These are phyloP conservation scores for Hericium erinaceus DNA, from an alignment of 768 basidiomycete genomes.

Conservation along the genomic window DNA sequence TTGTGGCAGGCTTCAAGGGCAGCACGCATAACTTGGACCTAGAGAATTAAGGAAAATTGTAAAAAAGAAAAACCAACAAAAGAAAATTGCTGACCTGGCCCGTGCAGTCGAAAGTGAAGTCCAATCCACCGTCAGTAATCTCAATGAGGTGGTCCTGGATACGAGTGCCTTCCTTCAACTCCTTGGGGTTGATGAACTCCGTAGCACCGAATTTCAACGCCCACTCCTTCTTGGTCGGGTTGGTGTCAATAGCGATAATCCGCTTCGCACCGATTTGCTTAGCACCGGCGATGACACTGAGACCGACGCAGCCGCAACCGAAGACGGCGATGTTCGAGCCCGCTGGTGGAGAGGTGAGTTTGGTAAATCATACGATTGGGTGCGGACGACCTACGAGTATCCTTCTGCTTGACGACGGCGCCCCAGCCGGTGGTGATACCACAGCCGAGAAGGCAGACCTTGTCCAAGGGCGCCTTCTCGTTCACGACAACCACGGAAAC, in stretches of 20 bases:
- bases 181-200: conserved; percentile 82
- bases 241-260: conserved; percentile 89
- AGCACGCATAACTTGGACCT: conserved; percentile 89
- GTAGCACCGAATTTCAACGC: conserved; percentile 90
- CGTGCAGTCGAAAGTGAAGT: conserved; percentile 96
- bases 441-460: conserved; percentile 93
- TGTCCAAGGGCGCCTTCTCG: conserved; percentile 80
- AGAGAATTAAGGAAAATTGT: not conserved
- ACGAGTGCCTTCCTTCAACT: conserved; percentile 65
- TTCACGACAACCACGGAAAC: conserved; percentile 92
- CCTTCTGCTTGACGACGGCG: conserved; percentile 84
- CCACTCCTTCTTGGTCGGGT: conserved; percentile 79
- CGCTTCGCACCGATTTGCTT: conserved; percentile 70
- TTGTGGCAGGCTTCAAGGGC: conserved; percentile 99
- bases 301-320: conserved; percentile 93
- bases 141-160: conserved; percentile 89
- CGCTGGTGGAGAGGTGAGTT: conserved; percentile 34
- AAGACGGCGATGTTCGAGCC: conserved; percentile 89
- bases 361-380: not conserved
- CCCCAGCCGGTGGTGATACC: conserved; percentile 99
- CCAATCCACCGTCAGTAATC: conserved; percentile 92
- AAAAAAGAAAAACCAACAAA: not conserved
- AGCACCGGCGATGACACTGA: conserved; percentile 84
- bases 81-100: conserved; percentile 52
- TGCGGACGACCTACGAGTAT: conserved; percentile 50